Base-by-base conservation (phyloP, 2,329 filamentous ascomycete species). In the Mycocentrospora acerina region DNA sequence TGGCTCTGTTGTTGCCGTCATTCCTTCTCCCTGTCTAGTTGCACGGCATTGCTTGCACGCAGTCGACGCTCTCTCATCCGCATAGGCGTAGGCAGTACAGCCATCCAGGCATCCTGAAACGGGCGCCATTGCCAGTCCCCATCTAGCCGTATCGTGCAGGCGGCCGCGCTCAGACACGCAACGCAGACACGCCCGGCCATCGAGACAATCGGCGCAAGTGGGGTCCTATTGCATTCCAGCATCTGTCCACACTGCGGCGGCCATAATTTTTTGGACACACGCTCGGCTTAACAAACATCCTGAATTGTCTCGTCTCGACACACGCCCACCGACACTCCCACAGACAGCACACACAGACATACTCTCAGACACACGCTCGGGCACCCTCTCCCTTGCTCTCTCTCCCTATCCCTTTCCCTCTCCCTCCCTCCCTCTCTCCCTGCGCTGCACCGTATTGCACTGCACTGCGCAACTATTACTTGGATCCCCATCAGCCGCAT, bases 171-270 rank as follows among this genome's bases (percentile, higher is more conserved):
- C 34, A 37, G 32, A 42, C 29, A 32, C 40, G 40, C 42, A 39
- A 50, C 49, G 42, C 48, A 37, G 48, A 48, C 53, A 51, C 48
- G 42, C 46, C 46, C 51, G 45, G 52, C 33, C 52, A 36, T 43
- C 35, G 42, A 28, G 39, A 46, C 19, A 22, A 28, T 33, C 29
- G 35, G 35, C 24, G 26, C 26, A 29, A 40, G 49, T 51, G 52
- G 49, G 42, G 46, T 51, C 52, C 42, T 38, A 50, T 53, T 37
- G 51, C 55, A 59, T 54, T 57, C 53, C 55, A 53, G 41, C 44
- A 52, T 41, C 49, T 53, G 47, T 53, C 46, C 48, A 53, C 53
- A 57, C 43, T 27, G 34, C 48, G 44, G 38, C 44, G 28, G 32
- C 38, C 41, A 18, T 34, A 35, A 39, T 39, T 53, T 49, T 46